A percentile compares a stretch with the other conserved stretches of the same genome.
These are phyloP conservation scores for Cladosporium halotolerans DNA, from an alignment of 2,329 filamentous ascomycete species.

Conservation along the genomic window DNA sequence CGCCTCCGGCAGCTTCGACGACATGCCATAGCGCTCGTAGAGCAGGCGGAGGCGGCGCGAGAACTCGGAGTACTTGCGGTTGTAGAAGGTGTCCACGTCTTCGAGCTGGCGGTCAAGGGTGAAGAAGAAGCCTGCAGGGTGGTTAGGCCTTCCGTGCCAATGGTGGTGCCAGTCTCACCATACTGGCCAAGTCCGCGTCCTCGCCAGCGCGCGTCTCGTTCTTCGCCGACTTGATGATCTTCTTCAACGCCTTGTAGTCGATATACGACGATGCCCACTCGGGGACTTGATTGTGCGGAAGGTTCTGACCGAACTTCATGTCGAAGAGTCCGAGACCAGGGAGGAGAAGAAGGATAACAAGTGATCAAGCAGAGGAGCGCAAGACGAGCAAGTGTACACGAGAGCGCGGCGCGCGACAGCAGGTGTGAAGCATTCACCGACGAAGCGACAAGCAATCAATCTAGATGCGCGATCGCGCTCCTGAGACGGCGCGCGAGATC, in stretches of 20 bases:
- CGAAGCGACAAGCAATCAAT: background rate
- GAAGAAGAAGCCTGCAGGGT: constrained; percentile 80
- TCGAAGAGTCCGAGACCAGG: background rate
- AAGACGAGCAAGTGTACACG: background rate
- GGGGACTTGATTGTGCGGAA: constrained; percentile 76
- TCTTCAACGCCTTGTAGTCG: constrained; percentile 89
- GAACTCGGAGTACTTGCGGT: constrained; percentile 84
- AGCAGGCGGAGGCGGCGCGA: constrained; percentile 78
- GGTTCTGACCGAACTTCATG: constrained; percentile 48
- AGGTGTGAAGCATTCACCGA: background rate
- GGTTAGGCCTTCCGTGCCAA: constrained; percentile 21
- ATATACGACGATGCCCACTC: constrained; percentile 82
- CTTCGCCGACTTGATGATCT: constrained; percentile 75
- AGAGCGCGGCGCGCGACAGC: background rate
- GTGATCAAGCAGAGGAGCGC: background rate
- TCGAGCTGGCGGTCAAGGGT: constrained; percentile 94
- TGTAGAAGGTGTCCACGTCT: constrained; percentile 94
- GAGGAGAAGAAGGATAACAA: background rate
- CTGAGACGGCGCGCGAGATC: too few relatives aligned
- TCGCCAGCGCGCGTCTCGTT: constrained; percentile 58
- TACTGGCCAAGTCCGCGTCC: constrained; percentile 85
- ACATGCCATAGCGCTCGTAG: constrained; percentile 77
- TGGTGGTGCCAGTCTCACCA: constrained; percentile 30
- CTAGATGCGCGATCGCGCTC: background rate
- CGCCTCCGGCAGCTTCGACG: constrained; percentile 60